These are phyloP conservation scores for Ploettnerulaceae sp. DNA, from an alignment of 2,329 filamentous ascomycete genomes.

Conservation along the genomic window DNA sequence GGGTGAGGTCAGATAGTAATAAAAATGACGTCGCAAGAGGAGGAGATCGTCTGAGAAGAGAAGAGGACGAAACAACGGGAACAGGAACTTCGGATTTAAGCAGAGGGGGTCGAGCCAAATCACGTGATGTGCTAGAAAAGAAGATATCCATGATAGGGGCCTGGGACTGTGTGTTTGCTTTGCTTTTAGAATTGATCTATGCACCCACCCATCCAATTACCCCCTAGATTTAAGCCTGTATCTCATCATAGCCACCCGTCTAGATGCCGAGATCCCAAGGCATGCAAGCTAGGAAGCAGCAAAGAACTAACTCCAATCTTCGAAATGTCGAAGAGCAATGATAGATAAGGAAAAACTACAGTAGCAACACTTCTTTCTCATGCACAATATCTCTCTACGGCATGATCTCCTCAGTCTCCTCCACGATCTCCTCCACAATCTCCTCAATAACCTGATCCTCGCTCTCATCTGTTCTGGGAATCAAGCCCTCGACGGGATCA, in stretches of 20 bases:
- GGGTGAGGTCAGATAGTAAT: no score
- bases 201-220: slow-evolving; percentile 3
- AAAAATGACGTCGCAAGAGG: neutral
- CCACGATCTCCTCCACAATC: slow-evolving; percentile 74
- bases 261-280: slow-evolving; percentile 1
- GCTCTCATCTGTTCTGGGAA: slow-evolving; percentile 56
- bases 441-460: slow-evolving; percentile 82
- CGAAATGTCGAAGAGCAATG: slow-evolving; percentile 2
- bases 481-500: slow-evolving; percentile 57
- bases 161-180: neutral
- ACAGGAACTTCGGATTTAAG: no score
- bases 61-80: neutral
- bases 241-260: neutral
- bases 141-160: no score
- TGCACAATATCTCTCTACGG: neutral
- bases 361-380: slow-evolving; percentile 12
- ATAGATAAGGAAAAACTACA: slow-evolving; percentile 8
- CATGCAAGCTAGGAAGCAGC: slow-evolving; percentile 1
- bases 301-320: slow-evolving; percentile 1
- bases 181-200: slow-evolving; percentile 6
- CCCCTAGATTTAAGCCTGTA: slow-evolving; percentile 1
- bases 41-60: neutral
- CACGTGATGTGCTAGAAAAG: neutral
- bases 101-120: no score
- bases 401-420: slow-evolving; percentile 76